Evolutionary conservation across 208 protist species (phyloP), one percentile per base, ranked within the genome.

Genomic region (Acanthamoeba lenticulata): DNA sequence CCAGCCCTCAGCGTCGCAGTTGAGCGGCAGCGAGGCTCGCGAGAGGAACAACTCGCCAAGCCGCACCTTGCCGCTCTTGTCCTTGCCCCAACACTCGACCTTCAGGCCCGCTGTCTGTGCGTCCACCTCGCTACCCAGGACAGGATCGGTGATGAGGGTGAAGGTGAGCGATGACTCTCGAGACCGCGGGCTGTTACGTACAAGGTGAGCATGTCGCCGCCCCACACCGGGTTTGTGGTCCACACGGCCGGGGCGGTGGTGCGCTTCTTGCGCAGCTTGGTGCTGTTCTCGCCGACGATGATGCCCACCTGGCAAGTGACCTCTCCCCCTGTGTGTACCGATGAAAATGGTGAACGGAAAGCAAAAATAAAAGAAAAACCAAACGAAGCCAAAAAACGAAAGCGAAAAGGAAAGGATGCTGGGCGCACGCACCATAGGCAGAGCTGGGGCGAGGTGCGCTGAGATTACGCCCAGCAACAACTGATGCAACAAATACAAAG

Each of bases 1-100:
- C 74, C 74, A 85, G 38, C 74, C 38, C 74, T 85, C 74, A 42
- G 74, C 38, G 15, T 85, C 74, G 38, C 74, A 32, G 44, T 85
- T 85, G 74, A 47, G n/a, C 3, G 74, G 74, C 3, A 85, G 44
- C 44, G 74, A 47, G 74, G 74, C 24, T 13, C 74, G 44, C 1
- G 74, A 42, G 38, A 85, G 6, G 74, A 85, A 9, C 38, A 85
- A 38, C 44, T 57, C 74, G 0, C 74, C 74, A 4, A 85, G n/a
- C n/a, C 74, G n/a, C 42, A 21, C n/a, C 74, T 85, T 85, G n/a
- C 74, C 74, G 19, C 74, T 55, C 74, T 85, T 85, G 15, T 85
- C 74, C 74, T 85, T 85, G 74, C 32, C 74, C 74, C 74, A 85
- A 29, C 74, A 85, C 44, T 85, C 74, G 42, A 85, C 74, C 74